Conservation (phyloP, 352 stramenopile species). For the Pythium guiyangense region DNA sequence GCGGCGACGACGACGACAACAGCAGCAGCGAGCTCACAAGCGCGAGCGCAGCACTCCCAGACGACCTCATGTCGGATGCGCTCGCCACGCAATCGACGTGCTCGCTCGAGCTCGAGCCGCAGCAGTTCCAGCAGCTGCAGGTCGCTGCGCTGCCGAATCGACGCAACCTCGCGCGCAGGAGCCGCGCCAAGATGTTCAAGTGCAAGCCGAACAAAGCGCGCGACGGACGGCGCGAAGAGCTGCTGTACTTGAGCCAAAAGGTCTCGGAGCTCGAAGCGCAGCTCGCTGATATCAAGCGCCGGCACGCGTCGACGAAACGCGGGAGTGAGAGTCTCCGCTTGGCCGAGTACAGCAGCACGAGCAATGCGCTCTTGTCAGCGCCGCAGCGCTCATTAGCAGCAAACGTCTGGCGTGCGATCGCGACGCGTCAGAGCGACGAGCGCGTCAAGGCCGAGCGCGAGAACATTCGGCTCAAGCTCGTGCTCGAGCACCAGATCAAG, state of each 20-base stretch:
- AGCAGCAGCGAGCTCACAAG: not conserved
- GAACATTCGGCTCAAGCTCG: slow-evolving; percentile 16
- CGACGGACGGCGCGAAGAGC: slow-evolving; percentile 32
- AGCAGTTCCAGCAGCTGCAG: slow-evolving; percentile 5
- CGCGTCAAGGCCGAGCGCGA: slow-evolving; percentile 13
- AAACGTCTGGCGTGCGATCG: slow-evolving; percentile 38
- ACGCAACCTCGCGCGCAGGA: slow-evolving; percentile 9
- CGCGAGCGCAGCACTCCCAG: too few relatives aligned
- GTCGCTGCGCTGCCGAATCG: slow-evolving; percentile 6
- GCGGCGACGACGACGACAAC: not conserved
- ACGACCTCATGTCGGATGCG: too few relatives aligned
- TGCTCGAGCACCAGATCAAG: slow-evolving; percentile 19
- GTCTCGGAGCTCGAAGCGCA: slow-evolving; percentile 36
- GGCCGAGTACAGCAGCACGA: not conserved
- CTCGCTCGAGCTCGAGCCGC: not conserved
- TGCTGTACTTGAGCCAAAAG: slow-evolving; percentile 38
- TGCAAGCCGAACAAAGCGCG: slow-evolving; percentile 36
- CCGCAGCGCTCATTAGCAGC: not conserved
- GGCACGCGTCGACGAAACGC: not conserved
- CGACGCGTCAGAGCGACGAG: slow-evolving; percentile 29
- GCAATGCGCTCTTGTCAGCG: not conserved
- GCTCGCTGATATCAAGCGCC: slow-evolving; percentile 22
- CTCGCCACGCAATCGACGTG: too few relatives aligned
- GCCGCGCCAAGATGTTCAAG: slow-evolving; percentile 18
- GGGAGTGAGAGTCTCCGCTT: not conserved